phyloP scores from a whole-genome alignment of 495 filamentous ascomycete species.

The Talaromyces adpressus region DNA sequence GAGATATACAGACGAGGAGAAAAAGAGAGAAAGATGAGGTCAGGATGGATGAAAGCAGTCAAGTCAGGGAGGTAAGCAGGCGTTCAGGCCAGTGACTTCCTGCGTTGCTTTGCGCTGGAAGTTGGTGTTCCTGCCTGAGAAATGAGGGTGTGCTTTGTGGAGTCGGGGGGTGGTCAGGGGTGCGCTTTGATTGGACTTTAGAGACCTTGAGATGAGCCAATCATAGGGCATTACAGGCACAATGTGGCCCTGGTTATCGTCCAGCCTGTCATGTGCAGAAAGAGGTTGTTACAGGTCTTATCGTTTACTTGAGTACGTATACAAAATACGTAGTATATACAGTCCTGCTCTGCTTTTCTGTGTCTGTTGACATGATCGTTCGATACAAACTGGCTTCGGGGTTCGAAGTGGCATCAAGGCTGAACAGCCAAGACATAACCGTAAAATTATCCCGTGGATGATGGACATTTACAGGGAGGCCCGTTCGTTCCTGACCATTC shows the following conservation, averaged over 20 bases:
- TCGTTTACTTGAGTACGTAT: neutral
- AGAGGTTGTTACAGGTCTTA: neutral
- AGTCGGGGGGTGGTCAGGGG: neutral
- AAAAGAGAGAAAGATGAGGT: conserved; percentile 12
- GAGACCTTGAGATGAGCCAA: neutral
- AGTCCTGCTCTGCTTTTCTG: neutral
- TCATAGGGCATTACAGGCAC: neutral
- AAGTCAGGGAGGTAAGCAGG: neutral
- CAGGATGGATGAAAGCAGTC: conserved; percentile 13
- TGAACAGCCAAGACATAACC: neutral
- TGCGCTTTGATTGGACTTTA: neutral
- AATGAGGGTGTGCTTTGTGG: conserved; percentile 6
- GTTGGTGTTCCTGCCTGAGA: conserved; percentile 5
- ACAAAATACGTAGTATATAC: too few relatives aligned
- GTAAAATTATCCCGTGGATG: neutral
- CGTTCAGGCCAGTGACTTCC: neutral
- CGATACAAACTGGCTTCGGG: neutral
- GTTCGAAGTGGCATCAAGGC: neutral
- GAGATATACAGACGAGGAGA: conserved; percentile 11
- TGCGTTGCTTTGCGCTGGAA: neutral
- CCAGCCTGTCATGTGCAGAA: neutral
- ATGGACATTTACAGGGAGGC: neutral
- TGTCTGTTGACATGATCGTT: neutral
- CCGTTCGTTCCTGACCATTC: neutral
- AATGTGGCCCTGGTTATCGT: neutral